A percentile compares a stretch with the other conserved stretches of the same genome.
Evolutionary conservation across 805 yeast genomes (phyloP).

Genomic region (Cyberlindnera mrakii): DNA sequence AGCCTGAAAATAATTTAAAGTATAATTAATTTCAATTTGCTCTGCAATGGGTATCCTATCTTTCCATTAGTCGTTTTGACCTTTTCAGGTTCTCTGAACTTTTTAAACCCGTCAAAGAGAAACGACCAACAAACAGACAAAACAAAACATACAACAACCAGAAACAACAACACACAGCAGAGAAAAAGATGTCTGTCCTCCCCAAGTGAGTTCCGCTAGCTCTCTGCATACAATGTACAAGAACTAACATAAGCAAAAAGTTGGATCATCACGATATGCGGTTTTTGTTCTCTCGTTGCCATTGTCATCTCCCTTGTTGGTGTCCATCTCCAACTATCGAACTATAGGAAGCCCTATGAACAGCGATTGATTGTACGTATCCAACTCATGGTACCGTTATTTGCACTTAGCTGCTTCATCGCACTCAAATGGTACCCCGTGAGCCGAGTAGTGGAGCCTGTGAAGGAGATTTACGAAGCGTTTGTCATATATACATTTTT

Average conservation of each 20-base stretch:
- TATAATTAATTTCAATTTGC: too few relatives aligned
- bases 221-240: background rate
- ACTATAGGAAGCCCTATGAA: slow-evolving; percentile 84
- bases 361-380: slow-evolving; percentile 84
- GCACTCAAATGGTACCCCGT: slow-evolving; percentile 42
- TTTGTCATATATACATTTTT: slow-evolving; percentile 93
- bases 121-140: too few relatives aligned
- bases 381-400: slow-evolving; percentile 74
- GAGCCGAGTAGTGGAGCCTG: slow-evolving; percentile 56
- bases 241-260: slow-evolving; percentile 3
- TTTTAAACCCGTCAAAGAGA: too few relatives aligned
- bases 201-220: too few relatives aligned
- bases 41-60: too few relatives aligned
- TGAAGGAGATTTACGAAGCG: slow-evolving; percentile 90
- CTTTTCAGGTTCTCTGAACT: too few relatives aligned
- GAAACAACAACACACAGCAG: too few relatives aligned
- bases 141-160: too few relatives aligned
- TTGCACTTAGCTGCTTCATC: slow-evolving; percentile 63
- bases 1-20: too few relatives aligned
- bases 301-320: slow-evolving; percentile 8
- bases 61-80: too few relatives aligned
- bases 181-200: too few relatives aligned
- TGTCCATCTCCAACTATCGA: slow-evolving; percentile 40
- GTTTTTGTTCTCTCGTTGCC: slow-evolving; percentile 7
- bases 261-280: slow-evolving; percentile 9